Base-by-base conservation (phyloP, 441 rosid species). In the Syzygium malaccense region DNA sequence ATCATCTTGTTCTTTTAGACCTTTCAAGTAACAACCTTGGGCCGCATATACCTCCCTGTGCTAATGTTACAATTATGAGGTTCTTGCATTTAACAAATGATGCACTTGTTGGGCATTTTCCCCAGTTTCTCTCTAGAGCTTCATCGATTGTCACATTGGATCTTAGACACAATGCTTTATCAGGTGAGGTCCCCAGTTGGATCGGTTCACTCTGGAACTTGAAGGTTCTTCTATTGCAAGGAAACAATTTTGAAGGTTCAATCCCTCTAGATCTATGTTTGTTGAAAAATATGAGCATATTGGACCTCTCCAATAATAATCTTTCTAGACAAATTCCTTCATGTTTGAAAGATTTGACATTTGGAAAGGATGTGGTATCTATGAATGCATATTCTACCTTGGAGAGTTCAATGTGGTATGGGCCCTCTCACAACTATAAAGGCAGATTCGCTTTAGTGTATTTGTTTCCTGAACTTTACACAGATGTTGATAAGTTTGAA, bases 11-110 rank as follows among this genome's bases (percentile, higher is more conserved):
- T 25, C 32, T 64, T 55, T n/a, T 91, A 45, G 87, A 87, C 86
- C 86, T 91, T 9, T 88, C 78, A 0, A 3, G 12, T 49, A 80
- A 45, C 23, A 53, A 88, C 28, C 13, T 54, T 11, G 79, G 30
- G 6, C 87, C 60, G 3, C 6, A 18, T 1, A 15, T 19, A 12
- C 28, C 2, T 4, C 28, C 28, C 0, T 37, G 49, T 71, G 4
- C 5, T 1, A 71, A 71, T 37, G 80, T 20, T 11, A 37, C 28
- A 20, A 0, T 71, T 10, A 71, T 20, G 28, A 71, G 80, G 80
- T 71, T 20, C 15, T 33, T 71, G 80, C 80, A 71, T 71, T 37
- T 71, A 71, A 2, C 49, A 71, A 20, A 71, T 11, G 25, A 33
- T 15, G 20, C 0, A 17, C 80, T 71, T 3, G 15, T 0, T 37